These are phyloP conservation scores for Austroboletus niveus DNA, from an alignment of 1,284 basidiomycete genomes.

Conservation along the genomic window DNA sequence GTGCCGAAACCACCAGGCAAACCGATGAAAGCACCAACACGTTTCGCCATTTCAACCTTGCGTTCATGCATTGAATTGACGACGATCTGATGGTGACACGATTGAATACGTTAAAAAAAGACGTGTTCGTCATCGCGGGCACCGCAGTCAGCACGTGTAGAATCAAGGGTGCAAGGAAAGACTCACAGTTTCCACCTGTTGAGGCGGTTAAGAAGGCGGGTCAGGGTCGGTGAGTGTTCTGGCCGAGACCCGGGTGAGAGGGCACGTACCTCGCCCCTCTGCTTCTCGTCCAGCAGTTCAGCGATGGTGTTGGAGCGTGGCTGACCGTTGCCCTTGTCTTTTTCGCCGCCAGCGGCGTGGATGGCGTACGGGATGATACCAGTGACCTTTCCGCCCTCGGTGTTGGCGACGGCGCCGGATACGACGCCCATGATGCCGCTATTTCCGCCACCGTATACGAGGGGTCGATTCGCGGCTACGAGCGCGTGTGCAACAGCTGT, in stretches of 20 bases:
- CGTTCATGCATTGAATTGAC: conserved; percentile 91
- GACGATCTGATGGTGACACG: conserved; percentile 47
- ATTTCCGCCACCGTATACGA: conserved; percentile 87
- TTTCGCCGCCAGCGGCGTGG: conserved; percentile 61
- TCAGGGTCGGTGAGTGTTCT: neutral
- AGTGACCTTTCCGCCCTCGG: conserved; percentile 69
- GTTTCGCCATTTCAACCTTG: conserved; percentile 84
- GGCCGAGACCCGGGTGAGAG: neutral
- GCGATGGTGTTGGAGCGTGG: conserved; percentile 24
- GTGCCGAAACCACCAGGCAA: conserved; percentile 92
- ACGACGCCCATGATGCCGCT: conserved; percentile 87
- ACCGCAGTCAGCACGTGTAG: conserved; percentile 9
- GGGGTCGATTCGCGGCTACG: conserved; percentile 57
- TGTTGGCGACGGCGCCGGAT: conserved; percentile 63
- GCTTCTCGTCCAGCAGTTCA: conserved; percentile 40
- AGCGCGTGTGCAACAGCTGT: conserved; percentile 75
- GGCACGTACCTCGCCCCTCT: conserved; percentile 42
- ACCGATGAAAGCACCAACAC: conserved; percentile 77
- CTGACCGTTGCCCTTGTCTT: conserved; percentile 42
- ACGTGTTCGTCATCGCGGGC: neutral
- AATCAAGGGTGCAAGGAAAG: neutral
- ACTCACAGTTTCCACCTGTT: conserved; percentile 53
- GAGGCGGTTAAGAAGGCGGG: neutral
- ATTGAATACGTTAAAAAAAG: conserved; percentile 7
- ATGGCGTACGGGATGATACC: conserved; percentile 83